phyloP scores from a whole-genome alignment of 768 basidiomycete species.

The Kwoniella mangroviensis region DNA sequence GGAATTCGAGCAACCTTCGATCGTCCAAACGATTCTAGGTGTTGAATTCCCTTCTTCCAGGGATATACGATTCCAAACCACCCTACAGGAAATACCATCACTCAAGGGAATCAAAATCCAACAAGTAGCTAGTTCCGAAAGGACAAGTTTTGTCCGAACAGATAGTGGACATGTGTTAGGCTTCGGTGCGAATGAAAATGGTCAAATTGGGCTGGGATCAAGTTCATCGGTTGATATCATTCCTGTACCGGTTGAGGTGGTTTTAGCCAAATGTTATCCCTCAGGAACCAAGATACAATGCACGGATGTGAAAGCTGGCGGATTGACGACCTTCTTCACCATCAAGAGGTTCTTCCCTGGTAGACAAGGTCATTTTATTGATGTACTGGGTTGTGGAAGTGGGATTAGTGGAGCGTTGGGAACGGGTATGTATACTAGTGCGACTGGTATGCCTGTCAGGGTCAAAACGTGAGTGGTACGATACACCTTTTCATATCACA shows the following conservation, averaged over 20 bases:
- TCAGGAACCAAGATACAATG: conserved; percentile 66
- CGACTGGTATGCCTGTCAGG: conserved; percentile 71
- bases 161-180: conserved; percentile 74
- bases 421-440: conserved; percentile 68
- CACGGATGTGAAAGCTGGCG: conserved; percentile 69
- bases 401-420: conserved; percentile 71
- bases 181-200: conserved; percentile 88
- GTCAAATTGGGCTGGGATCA: conserved; percentile 80
- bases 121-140: conserved; percentile 73
- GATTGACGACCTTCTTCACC: conserved; percentile 68
- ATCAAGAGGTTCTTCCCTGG: conserved; percentile 64
- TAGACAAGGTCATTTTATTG: conserved; percentile 57
- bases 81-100: conserved; percentile 76
- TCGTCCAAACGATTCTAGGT: conserved; percentile 27
- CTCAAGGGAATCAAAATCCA: conserved; percentile 68
- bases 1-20: conserved; percentile 61
- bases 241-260: conserved; percentile 80
- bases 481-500: no score
- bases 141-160: conserved; percentile 75
- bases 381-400: conserved; percentile 77
- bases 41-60: conserved; percentile 44
- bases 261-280: conserved; percentile 68
- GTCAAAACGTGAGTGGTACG: conserved; percentile 68
- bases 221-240: conserved; percentile 70
- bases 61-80: conserved; percentile 70